Base-by-base conservation (phyloP, 495 filamentous ascomycete species). In the Aspergillus cavernicola region DNA sequence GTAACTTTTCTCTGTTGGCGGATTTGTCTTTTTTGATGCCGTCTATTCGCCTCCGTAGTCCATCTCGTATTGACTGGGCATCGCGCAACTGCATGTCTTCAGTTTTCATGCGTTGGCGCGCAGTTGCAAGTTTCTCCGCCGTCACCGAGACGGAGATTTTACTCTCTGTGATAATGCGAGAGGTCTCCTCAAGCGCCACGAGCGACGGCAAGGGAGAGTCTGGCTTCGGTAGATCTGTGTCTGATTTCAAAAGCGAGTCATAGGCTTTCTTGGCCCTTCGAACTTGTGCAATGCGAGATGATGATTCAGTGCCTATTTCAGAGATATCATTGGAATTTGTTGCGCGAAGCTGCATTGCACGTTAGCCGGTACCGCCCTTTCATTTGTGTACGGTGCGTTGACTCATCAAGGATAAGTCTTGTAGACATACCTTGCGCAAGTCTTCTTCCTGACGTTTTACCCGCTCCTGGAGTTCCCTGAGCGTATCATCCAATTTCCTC, bases 181-280 rank as follows among this genome's bases (percentile, higher is more conserved):
- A 72, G 1, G 81, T 85, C 50, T 80, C 82, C 28, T 85, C 80
- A 23, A 88, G 66, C 2, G 88, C 88, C 7, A 95, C 65, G 0
- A 95, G 74, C 19, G 84, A 80, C 6, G 88, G 87, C 8, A 95
- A 66, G 20, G 82, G 75, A 16, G 89, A 91, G 15, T 79, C 80
- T 7, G 81, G 69, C 10, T 72, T 69, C 20, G 89, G 88, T 18
- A 92, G 71, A 47, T 79, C 78, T 16, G 84, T 82, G 35, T 85
- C 78, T 16, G 74, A 67, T 22, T 81, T 74, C 12, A 83, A 73
- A 16, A 87, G 66, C 22, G 77, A 74, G 29, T 82, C 76, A 61
- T 89, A 91, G 7, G 84, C 84, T 46, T 75, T 72, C 56, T 80
- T 84, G 62, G 88, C 79, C 50, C 70, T 58, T 33, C 70, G 70